Base-by-base conservation (phyloP, 495 filamentous ascomycete genomes). In the Xylaria bambusicola region DNA sequence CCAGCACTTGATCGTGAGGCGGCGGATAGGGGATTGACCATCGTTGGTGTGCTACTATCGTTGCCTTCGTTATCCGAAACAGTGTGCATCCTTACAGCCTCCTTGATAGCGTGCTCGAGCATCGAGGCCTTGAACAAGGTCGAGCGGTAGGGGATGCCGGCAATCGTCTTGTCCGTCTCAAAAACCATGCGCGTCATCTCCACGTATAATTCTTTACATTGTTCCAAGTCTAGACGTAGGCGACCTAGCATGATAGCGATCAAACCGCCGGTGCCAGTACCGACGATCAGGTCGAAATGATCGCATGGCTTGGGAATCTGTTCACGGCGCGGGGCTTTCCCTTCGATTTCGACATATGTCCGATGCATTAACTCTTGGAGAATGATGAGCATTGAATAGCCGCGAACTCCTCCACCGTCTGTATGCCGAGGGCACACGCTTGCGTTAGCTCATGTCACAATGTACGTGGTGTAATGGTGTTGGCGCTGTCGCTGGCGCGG, bases 251-350 rank as follows among this genome's bases (percentile, higher is more conserved):
- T 98, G 61, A 98, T 82, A 18, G 94, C 95, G 61, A 98, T 97
- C 54, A 98, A 76, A 2, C 94, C 94, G 64, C 94, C 94, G 1
- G 94, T 98, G 53, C 93, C 93, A 40, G 92, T 97, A 33, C 94
- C 94, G 57, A 86, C 87, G 61, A 98, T 98, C 55, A 98, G 80
- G 75, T 98, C 94, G 76, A 98, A 98, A 72, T 98, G 91, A 61
- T 98, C 95, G 85, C 92, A 96, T 61, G 94, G 94, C 66, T 96
- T 97, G 24, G 95, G 94, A 21, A 98, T 93, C 65, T 97, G 86
- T 63, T 91, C 84, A 68, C 90, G 85, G 53, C 86, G 85, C 50
- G 93, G 92, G 15, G 92, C 90, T 62, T 87, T 83, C 26, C 91
- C 91, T 74, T 95, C 88, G 47, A 79, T 82, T 75, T 94, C 90